These are phyloP conservation scores for Wallacemonas rigidus DNA, from an alignment of 208 protist species.

Conservation along the genomic window DNA sequence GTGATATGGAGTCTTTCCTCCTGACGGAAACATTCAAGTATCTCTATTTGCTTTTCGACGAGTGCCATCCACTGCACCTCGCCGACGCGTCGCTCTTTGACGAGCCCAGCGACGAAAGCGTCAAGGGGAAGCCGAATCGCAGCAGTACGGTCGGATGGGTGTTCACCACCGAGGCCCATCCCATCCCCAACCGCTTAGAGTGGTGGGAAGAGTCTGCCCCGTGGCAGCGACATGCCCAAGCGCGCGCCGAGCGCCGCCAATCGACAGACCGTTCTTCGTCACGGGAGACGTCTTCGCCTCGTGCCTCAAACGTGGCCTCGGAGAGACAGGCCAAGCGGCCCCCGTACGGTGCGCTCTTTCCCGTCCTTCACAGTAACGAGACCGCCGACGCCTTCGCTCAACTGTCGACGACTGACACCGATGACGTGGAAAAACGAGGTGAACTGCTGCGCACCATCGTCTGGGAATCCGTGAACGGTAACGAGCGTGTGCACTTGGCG, in stretches of 20 bases:
- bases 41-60: constrained; percentile 93
- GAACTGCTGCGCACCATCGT: background rate
- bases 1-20: constrained; percentile 95
- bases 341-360: constrained; percentile 12
- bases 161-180: constrained; percentile 58
- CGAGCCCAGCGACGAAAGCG: too few species aligned
- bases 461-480: background rate
- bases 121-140: background rate
- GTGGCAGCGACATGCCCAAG: background rate
- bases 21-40: constrained; percentile 97
- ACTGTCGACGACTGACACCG: background rate
- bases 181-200: constrained; percentile 43
- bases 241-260: background rate
- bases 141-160: constrained; percentile 37
- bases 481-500: background rate
- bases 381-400: background rate
- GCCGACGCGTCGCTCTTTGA: constrained; percentile 1
- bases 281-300: too few species aligned
- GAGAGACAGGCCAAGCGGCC: background rate
- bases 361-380: background rate
- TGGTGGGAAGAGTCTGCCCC: constrained; percentile 31
- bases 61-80: constrained; percentile 39
- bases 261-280: too few species aligned
- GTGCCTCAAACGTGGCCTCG: background rate
- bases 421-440: background rate